A percentile compares a stretch with the other conserved stretches of the same genome.
Conservation (phyloP, 148 eudicot genomes). For the Dysphania ambrosioides region DNA sequence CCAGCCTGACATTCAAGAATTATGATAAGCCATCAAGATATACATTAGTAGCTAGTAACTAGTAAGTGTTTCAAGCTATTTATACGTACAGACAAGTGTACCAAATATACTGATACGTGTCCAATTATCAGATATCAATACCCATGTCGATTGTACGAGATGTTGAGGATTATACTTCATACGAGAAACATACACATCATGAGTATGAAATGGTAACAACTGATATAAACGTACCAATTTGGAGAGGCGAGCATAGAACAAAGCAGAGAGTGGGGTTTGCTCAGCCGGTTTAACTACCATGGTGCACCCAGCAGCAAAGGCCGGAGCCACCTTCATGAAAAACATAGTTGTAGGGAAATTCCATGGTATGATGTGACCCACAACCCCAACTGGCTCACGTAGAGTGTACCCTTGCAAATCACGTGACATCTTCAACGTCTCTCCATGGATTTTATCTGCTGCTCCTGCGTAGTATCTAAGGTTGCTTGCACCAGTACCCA, state of each 20-base stretch:
- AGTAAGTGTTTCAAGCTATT: too few species aligned
- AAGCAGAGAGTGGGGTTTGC: constrained; percentile 76
- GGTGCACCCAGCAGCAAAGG: constrained; percentile 89
- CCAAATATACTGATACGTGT: too few species aligned
- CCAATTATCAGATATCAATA: too few species aligned
- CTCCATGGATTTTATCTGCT: constrained; percentile 89
- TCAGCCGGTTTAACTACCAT: constrained; percentile 91
- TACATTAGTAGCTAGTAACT: too few species aligned
- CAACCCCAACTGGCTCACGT: constrained; percentile 77
- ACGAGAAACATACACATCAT: too few species aligned
- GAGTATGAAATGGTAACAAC: too few species aligned
- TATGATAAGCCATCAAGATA: too few species aligned
- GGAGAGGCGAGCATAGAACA: constrained; percentile 73
- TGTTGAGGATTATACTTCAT: too few species aligned
- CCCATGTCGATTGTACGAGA: too few species aligned
- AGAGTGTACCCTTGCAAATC: constrained; percentile 73
- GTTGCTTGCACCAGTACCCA: constrained; percentile 36
- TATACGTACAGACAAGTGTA: too few species aligned
- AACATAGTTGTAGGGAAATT: constrained; percentile 64
- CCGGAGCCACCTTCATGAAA: constrained; percentile 62
- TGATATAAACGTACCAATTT: constrained; percentile 41
- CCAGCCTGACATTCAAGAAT: too few species aligned
- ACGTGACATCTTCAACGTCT: constrained; percentile 66
- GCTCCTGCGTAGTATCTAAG: constrained; percentile 76
- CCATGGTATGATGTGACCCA: constrained; percentile 90